Base-by-base conservation (phyloP, 441 rosid genomes). In the Croton laevigatus region DNA sequence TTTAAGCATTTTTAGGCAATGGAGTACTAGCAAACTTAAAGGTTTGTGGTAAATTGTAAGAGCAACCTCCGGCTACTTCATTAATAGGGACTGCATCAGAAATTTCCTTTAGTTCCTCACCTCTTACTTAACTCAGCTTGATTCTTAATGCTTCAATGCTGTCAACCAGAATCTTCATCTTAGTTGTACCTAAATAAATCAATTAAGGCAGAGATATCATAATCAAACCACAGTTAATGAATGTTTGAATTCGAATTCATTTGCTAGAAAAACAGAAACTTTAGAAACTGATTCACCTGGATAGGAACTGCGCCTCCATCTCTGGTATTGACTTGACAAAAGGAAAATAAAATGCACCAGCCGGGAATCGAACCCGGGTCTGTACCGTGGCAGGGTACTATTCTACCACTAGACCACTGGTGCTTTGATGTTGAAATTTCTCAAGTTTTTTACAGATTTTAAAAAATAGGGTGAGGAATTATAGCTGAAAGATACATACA, bases 391-490 rank as follows among this genome's bases (percentile, higher is more conserved):
- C 90, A 92, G 91, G 87, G 86, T 84, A 87, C 80, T 84, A 86
- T 81, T 83, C 88, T 79, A 83, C 97, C 94, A 88, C 96, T 84
- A 85, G 90, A 87, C 94, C 91, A 90, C 89, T 85, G 88, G 93
- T 88, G 91, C 91, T 27, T 40, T 48, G 49, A 0, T 45, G 49
- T n/a, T n/a, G n/a, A n/a, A n/a, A n/a, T n/a, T n/a, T n/a, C n/a
- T n/a, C n/a, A n/a, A n/a, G n/a, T n/a, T n/a, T n/a, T n/a, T n/a
- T n/a, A n/a, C n/a, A n/a, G n/a, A n/a, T n/a, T n/a, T n/a, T n/a
- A n/a, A n/a, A n/a, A n/a, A n/a, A n/a, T n/a, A n/a, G n/a, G n/a
- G n/a, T n/a, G n/a, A n/a, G n/a, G n/a, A n/a, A n/a, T n/a, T n/a
- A n/a, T n/a, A n/a, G n/a, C n/a, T n/a, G n/a, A n/a, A n/a, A n/a